These are phyloP conservation scores for Plasmodium berghei DNA, from an alignment of 169 alveolate genomes.

Conservation along the genomic window DNA sequence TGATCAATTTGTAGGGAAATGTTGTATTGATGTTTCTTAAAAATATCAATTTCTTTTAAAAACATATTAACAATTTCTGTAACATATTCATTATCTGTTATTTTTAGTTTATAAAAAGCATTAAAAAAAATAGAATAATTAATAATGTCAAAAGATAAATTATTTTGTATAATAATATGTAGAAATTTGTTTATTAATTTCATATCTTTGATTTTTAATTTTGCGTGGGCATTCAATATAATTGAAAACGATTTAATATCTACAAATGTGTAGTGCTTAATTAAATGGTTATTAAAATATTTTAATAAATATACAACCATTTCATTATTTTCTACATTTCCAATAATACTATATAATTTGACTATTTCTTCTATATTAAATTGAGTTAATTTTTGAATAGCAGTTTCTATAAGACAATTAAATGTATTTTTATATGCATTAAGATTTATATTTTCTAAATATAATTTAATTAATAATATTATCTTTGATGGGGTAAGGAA, in stretches of 20 bases:
- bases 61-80: conserved; percentile 10
- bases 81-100: conserved; percentile 29
- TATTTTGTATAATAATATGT: conserved; percentile 37
- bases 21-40: neutral
- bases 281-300: conserved; percentile 60
- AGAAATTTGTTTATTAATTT: conserved; percentile 74
- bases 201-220: conserved; percentile 71
- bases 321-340: conserved; percentile 70
- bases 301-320: conserved; percentile 52
- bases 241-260: conserved; percentile 71
- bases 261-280: conserved; percentile 60
- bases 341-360: conserved; percentile 52
- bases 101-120: conserved; percentile 54
- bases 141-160: conserved; percentile 40
- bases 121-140: conserved; percentile 66
- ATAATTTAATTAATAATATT: conserved; percentile 58
- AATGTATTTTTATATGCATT: conserved; percentile 41
- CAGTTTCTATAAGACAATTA: conserved; percentile 61
- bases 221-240: conserved; percentile 68
- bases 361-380: conserved; percentile 59
- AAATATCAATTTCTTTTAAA: conserved; percentile 31
- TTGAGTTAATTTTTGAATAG: conserved; percentile 44
- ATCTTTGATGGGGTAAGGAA: conserved; percentile 62
- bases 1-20: neutral
- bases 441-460: conserved; percentile 52